Conservation (phyloP, 768 basidiomycete genomes). For the Candolleomyces efflorescens region DNA sequence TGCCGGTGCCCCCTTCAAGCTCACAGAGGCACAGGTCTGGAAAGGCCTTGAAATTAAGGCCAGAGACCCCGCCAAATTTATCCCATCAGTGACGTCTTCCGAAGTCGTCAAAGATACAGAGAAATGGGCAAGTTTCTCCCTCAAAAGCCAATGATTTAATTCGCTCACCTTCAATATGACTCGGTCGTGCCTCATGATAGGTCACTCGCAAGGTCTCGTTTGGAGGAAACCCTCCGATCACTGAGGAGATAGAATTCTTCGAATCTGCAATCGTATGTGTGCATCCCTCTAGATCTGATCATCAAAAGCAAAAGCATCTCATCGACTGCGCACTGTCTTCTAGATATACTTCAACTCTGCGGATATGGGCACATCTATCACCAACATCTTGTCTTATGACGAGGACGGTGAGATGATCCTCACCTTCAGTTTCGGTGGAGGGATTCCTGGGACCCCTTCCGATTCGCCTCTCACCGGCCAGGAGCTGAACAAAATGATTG, state of each 20-base stretch:
- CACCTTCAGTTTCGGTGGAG: slow-evolving; percentile 14
- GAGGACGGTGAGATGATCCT: slow-evolving; percentile 11
- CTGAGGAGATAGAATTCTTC: slow-evolving; percentile 5
- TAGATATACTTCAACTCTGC: slow-evolving; percentile 12
- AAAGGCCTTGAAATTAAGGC: slow-evolving; percentile 13
- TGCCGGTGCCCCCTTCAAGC: slow-evolving; percentile 6
- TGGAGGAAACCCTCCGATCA: slow-evolving; percentile 3
- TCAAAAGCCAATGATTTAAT: background rate
- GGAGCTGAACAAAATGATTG: slow-evolving; percentile 9
- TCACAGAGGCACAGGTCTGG: slow-evolving; percentile 15
- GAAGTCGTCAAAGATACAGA: slow-evolving; percentile 8
- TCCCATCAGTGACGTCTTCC: slow-evolving; percentile 5
- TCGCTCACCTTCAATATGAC: background rate
- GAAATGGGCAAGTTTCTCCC: slow-evolving; percentile 8
- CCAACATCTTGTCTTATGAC: slow-evolving; percentile 14
- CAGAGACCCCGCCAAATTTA: slow-evolving; percentile 6
- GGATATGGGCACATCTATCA: slow-evolving; percentile 3
- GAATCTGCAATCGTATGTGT: slow-evolving; percentile 6
- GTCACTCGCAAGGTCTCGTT: slow-evolving; percentile 9
- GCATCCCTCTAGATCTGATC: background rate
- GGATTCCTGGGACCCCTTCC: slow-evolving; percentile 9
- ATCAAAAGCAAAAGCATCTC: background rate
- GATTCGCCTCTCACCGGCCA: background rate
- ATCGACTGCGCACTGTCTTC: background rate
- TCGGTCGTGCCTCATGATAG: slow-evolving; percentile 1